Conservation (phyloP, 805 yeast species). For the Grigorovia yakushimaensis region DNA sequence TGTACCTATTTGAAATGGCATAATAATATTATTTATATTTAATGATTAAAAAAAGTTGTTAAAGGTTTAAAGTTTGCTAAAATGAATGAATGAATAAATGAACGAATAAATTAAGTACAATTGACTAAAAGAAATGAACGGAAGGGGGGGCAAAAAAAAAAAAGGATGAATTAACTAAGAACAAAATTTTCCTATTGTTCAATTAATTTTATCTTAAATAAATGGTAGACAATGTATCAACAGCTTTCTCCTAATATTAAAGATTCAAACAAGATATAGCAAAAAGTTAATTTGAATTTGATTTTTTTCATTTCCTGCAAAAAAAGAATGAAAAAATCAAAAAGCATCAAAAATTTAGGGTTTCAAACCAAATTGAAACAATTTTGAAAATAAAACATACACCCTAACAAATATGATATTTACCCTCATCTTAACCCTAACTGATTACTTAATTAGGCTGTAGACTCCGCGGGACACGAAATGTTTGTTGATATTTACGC, state of each 20-base stretch:
- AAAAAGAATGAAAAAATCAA: not conserved
- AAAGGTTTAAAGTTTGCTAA: too few relatives aligned
- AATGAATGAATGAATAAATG: not conserved
- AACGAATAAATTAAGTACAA: not conserved
- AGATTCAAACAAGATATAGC: too few relatives aligned
- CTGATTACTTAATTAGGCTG: not conserved
- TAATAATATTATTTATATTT: constrained; percentile 1
- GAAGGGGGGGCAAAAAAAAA: not conserved
- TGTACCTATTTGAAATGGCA: constrained; percentile 45
- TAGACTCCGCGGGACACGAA: too few relatives aligned
- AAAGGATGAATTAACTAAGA: not conserved
- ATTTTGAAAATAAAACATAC: not conserved
- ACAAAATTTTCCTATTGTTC: too few relatives aligned
- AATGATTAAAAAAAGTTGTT: not conserved
- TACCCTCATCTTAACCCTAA: not conserved
- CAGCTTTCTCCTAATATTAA: too few relatives aligned
- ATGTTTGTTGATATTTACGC: too few relatives aligned
- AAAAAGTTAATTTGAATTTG: too few relatives aligned
- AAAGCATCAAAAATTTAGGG: not conserved
- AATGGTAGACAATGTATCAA: too few relatives aligned
- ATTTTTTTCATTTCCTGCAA: too few relatives aligned
- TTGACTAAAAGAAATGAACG: not conserved
- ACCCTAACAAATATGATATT: too few relatives aligned
- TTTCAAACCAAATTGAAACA: not conserved
- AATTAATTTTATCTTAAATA: too few relatives aligned